These are phyloP conservation scores for Aspergillus vadensis DNA, from an alignment of 2,329 filamentous ascomycete genomes.

Conservation along the genomic window DNA sequence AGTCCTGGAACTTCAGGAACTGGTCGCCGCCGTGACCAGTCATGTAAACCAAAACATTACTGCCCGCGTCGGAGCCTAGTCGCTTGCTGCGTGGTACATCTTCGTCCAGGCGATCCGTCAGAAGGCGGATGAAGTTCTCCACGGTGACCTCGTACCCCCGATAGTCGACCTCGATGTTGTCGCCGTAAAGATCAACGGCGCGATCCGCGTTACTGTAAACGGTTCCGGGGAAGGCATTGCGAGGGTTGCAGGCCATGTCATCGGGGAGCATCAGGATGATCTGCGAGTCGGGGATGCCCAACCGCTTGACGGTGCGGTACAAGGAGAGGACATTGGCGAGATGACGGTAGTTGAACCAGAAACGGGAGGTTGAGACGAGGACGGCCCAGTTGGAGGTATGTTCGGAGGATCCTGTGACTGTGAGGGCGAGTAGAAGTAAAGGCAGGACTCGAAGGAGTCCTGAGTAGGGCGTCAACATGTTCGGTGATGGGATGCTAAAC, in stretches of 20 bases:
- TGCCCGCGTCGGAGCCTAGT: constrained; percentile 88
- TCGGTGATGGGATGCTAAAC: constrained; percentile 19
- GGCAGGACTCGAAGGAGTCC: constrained; percentile 30
- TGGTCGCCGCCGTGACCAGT: constrained; percentile 97
- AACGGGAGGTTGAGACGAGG: constrained; percentile 95
- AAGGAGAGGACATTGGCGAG: constrained; percentile 96
- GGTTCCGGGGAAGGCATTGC: constrained; percentile 95
- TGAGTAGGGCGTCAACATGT: constrained; percentile 29
- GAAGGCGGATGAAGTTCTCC: constrained; percentile 93
- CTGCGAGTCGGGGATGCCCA: constrained; percentile 96
- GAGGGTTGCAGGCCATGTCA: constrained; percentile 99
- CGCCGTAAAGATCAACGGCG: constrained; percentile 92
- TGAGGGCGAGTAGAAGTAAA: constrained; percentile 26
- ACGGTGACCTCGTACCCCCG: constrained; percentile 97
- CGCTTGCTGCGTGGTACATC: constrained; percentile 95
- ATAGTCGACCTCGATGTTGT: constrained; percentile 99
- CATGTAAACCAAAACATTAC: constrained; percentile 99
- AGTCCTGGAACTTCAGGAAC: constrained; percentile 97
- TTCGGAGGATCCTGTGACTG: constrained; percentile 30
- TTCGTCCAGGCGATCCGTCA: constrained; percentile 91
- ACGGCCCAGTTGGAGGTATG: constrained; percentile 99
- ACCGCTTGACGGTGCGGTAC: constrained; percentile 95
- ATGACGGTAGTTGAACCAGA: constrained; percentile 99
- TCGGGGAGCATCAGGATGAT: constrained; percentile 99
- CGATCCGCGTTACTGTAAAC: constrained; percentile 98